Base-by-base conservation (phyloP, 2,329 filamentous ascomycete species). In the Paradendryphiella salina region DNA sequence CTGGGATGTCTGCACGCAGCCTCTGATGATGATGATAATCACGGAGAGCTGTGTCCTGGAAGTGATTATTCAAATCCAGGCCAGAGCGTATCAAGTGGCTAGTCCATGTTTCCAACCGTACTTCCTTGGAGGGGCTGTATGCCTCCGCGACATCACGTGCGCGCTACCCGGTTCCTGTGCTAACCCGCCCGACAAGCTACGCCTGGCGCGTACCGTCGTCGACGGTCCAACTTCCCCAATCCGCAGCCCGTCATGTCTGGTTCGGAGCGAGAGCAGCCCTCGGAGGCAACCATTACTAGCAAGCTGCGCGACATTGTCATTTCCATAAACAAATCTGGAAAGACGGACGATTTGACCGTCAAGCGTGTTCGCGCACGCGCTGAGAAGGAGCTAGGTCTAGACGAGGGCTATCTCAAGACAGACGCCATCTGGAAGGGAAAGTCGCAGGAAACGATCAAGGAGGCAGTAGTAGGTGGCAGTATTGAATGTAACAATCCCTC, bases 321-420 rank as follows among this genome's bases (percentile, higher is more conserved):
- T 37, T 60, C 69, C 3, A 65, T 75, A 10, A 65, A 76, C 63
- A 73, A 73, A 44, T 58, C 63, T 2, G 73, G 71, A 46, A 71
- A 80, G 15, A 66, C 71, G 26, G 78, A 82, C 5, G 77, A 82
- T 42, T 68, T 85, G 54, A 85, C 83, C 0, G 75, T 85, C 44
- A 85, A 83, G 56, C 75, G 76, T 46, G 79, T 85, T 42, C 80
- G 84, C 40, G 63, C 73, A 23, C 76, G 76, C 18, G 79, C 78
- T 3, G 83, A 85, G 64, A 70, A 77, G 49, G 67, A 77, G 40
- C 67, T 86, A 9, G 76, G 75, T 26, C 70, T 86, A 17, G 73
- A 77, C 6, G 71, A 73, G 5, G 82, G 77, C 2, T 85, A 83
- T 61, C 79, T 85, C 59, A 86, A 82, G 61, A 69, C 59, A n/a